Evolutionary conservation across 805 yeast genomes (phyloP), one percentile per base, ranked within the genome.

Genomic region (Wickerhamiella bombiphila): DNA sequence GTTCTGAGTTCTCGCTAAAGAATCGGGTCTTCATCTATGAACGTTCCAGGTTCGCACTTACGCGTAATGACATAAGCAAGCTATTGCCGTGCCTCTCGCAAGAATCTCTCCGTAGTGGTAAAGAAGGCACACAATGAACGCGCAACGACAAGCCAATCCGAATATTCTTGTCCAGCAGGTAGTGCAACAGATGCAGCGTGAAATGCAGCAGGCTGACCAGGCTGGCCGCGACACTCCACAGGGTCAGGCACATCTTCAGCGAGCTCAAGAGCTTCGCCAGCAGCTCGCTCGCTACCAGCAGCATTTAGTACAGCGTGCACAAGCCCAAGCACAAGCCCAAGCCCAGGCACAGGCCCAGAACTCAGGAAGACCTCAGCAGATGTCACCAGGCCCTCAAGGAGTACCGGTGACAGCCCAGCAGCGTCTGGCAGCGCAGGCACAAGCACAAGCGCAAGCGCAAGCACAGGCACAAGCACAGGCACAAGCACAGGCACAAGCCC

Each of bases 131-230:
- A 24, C 13, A 9, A 24, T 24, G 26, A 24, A 13, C 26, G 26
- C 26, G 26, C 26, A 9, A 24, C 9, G 13, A 9, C 26, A 24
- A 30, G 49, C 47, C 36, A 8, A 45, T n/a, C n/a, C n/a, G n/a
- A n/a, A n/a, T n/a, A n/a, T n/a, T n/a, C n/a, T n/a, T 29, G 39
- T 57, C n/a, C 46, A 47, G 29, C 46, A 42, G 33, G 43, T 56
- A 29, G 41, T 56, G 34, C 48, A 34, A 35, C 55, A 54, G 45
- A 54, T 56, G 42, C 56, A 50, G 34, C 40, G 37, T 29, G 59
- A 48, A 35, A 39, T 53, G 41, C 45, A 45, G 37, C 48, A 44
- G 17, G 54, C 49, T 3, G 34, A 39, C 38, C 46, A 42, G 36
- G 38, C 31, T 11, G 57, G 56, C 8, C 47, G 50, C 15, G 51